Percentiles rank a stretch among this genome's conserved stretches.
Conservation (phyloP, 257 asterid species). For the Solanum chiquidenum region DNA sequence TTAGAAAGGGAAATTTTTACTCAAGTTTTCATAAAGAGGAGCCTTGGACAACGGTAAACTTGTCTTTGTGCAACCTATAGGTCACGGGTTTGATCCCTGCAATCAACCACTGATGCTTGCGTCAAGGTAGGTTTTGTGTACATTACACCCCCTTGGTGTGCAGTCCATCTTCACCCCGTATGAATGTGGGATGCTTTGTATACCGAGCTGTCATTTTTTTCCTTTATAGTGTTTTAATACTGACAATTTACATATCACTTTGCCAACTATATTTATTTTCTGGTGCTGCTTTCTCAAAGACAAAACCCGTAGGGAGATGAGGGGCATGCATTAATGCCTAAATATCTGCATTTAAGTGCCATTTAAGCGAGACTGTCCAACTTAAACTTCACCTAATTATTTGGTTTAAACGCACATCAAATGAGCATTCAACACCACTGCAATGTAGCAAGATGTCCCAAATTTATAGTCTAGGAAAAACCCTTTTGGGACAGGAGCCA, state of each 20-base stretch:
- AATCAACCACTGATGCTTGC: background rate
- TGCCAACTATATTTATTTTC: background rate
- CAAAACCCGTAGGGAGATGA: background rate
- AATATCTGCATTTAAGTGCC: background rate
- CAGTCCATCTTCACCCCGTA: background rate
- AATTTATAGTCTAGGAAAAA: background rate
- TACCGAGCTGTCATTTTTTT: background rate
- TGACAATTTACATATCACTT: background rate
- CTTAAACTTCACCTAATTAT: background rate
- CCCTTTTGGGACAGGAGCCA: background rate
- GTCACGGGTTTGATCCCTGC: background rate
- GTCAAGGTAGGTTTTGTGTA: background rate
- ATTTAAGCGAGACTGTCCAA: background rate
- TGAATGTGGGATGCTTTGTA: background rate
- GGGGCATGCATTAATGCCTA: background rate
- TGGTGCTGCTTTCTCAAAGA: background rate
- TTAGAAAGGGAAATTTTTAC: background rate
- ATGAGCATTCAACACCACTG: background rate
- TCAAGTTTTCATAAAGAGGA: background rate
- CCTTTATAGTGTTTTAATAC: background rate
- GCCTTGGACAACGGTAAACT: background rate
- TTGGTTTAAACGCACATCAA: background rate
- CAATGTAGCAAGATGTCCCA: background rate
- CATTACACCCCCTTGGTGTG: background rate
- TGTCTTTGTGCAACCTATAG: background rate